Conservation (phyloP, 2,329 filamentous ascomycete species). For the Tolypocladium amazonense region DNA sequence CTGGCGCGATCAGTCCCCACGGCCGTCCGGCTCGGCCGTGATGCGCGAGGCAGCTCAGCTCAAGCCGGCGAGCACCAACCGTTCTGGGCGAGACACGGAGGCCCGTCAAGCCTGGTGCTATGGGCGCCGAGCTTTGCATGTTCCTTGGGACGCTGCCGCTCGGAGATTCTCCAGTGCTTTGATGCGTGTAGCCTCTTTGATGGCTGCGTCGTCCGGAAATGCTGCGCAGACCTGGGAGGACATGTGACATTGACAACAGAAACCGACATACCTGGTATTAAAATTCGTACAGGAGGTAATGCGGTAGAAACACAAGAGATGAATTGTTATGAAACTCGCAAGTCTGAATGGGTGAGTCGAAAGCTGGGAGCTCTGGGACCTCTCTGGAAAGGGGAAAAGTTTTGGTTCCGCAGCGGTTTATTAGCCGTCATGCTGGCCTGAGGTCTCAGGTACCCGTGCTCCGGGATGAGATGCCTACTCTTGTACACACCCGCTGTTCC, state of each 20-base stretch:
- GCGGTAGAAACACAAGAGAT: slow-evolving; percentile 3
- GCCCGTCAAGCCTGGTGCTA: not conserved
- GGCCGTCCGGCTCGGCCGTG: not conserved
- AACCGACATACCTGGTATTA: slow-evolving; percentile 1
- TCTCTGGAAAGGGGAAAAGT: slow-evolving; percentile 15
- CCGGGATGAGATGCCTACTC: not conserved
- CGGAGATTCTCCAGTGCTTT: not conserved
- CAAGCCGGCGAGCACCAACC: not conserved
- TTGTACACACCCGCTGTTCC: not conserved
- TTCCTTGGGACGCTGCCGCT: not conserved
- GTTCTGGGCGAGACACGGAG: not conserved
- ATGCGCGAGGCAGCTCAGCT: not conserved
- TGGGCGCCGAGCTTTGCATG: not conserved
- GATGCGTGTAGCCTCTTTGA: not conserved
- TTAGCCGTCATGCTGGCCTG: slow-evolving; percentile 15
- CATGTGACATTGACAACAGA: not conserved
- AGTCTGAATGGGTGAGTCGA: not conserved
- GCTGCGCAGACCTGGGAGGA: not conserved
- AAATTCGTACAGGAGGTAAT: not conserved
- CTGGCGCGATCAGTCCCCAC: not conserved
- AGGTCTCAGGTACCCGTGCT: slow-evolving; percentile 19
- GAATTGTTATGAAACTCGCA: not conserved
- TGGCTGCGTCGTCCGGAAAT: not conserved
- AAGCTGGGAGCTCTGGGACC: not conserved
- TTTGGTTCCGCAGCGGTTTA: slow-evolving; percentile 9